phyloP scores from a whole-genome alignment of 805 yeast genomes.

The Metschnikowia drakensbergensis region DNA sequence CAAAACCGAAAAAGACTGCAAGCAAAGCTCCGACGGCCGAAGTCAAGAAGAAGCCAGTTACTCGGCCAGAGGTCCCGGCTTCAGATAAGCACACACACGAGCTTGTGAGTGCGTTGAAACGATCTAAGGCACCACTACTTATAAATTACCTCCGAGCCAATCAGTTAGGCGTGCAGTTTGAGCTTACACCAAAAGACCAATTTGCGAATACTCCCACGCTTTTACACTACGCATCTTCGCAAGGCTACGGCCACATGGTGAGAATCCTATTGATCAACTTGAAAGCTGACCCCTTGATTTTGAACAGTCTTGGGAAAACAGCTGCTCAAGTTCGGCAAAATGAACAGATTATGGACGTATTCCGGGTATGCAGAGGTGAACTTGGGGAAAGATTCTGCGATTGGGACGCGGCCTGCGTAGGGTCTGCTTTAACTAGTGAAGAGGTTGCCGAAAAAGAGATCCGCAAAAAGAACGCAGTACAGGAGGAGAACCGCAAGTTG shows the following conservation, averaged over 20 bases:
- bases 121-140: constrained; percentile 73
- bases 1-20: constrained; percentile 32
- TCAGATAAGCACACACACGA: constrained; percentile 55
- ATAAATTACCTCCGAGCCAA: constrained; percentile 58
- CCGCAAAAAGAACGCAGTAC: constrained; percentile 30
- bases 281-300: constrained; percentile 65
- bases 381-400: constrained; percentile 68
- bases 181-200: constrained; percentile 51
- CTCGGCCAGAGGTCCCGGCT: constrained; percentile 6
- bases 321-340: constrained; percentile 64
- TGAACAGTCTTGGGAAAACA: constrained; percentile 53
- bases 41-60: constrained; percentile 16
- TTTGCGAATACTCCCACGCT: constrained; percentile 63
- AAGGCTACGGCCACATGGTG: constrained; percentile 66
- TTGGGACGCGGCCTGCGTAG: constrained; percentile 69
- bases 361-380: constrained; percentile 62
- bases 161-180: constrained; percentile 49
- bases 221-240: constrained; percentile 71
- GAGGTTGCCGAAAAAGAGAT: constrained; percentile 45
- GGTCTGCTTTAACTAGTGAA: constrained; percentile 54
- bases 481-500: constrained; percentile 35
- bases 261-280: constrained; percentile 55
- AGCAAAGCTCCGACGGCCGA: constrained; percentile 16
- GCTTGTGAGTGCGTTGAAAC: constrained; percentile 56
- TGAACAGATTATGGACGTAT: constrained; percentile 45